Evolutionary conservation across 305 asterid species (phyloP).

Genomic region (Striga hermonthica): DNA sequence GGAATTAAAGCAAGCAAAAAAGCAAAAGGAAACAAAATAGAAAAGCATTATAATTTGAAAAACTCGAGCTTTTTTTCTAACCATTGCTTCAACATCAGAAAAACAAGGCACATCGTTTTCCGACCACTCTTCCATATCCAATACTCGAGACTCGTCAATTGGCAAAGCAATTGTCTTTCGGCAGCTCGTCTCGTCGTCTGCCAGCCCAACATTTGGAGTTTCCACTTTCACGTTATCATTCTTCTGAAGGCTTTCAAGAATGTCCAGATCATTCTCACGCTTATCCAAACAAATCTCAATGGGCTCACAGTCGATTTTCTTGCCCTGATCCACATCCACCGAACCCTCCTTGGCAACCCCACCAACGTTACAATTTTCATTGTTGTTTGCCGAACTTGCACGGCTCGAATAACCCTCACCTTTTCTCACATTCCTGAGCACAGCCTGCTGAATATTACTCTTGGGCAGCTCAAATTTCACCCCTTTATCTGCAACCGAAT

Average conservation of each 20-base stretch:
- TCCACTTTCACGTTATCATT: conserved; percentile 27
- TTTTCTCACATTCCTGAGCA: conserved; percentile 30
- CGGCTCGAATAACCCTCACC: conserved; percentile 27
- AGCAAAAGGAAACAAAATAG: neutral
- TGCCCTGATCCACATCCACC: conserved; percentile 33
- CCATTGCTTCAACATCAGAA: conserved; percentile 78
- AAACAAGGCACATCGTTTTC: conserved; percentile 57
- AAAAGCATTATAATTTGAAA: conserved; percentile 1
- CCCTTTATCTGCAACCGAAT: conserved; percentile 33
- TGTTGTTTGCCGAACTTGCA: conserved; percentile 32
- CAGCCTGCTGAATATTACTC: conserved; percentile 35
- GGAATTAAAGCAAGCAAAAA: conserved; percentile 20
- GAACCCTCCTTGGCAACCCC: conserved; percentile 30
- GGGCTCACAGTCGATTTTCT: conserved; percentile 28
- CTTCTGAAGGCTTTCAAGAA: conserved; percentile 31
- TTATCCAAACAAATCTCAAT: conserved; percentile 27
- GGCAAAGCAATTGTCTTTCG: conserved; percentile 20
- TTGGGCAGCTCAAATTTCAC: conserved; percentile 40
- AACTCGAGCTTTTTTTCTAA: conserved; percentile 34
- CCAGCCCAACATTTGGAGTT: conserved; percentile 29
- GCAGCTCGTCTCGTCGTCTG: conserved; percentile 32
- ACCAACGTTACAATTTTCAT: conserved; percentile 27
- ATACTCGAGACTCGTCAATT: conserved; percentile 29
- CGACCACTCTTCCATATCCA: conserved; percentile 46
- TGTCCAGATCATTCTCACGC: conserved; percentile 28